A percentile compares a stretch with the other conserved stretches of the same genome.
Conservation (phyloP, 1,139 yeast species). For the Wickerhamomyces sp. region DNA sequence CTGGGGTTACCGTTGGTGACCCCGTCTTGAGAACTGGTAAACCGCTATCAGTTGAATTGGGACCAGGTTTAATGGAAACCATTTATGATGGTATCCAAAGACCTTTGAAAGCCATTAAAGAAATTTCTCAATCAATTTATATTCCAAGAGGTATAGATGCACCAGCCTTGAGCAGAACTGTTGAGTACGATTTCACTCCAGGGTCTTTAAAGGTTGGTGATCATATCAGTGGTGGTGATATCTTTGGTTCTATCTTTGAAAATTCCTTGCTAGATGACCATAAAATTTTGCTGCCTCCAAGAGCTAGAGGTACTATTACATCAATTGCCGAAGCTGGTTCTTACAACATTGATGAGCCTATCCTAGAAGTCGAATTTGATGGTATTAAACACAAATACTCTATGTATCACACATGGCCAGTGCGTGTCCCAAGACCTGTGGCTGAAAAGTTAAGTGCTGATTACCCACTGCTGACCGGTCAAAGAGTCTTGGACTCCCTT, state of each 20-base stretch:
- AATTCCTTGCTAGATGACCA: conserved; percentile 90
- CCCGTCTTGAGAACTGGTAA: conserved; percentile 97
- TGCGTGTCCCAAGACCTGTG: conserved; percentile 98
- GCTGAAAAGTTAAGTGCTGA: conserved; percentile 91
- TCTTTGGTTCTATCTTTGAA: conserved; percentile 89
- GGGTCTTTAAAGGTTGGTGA: conserved; percentile 82
- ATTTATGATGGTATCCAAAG: conserved; percentile 99
- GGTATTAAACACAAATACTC: conserved; percentile 78
- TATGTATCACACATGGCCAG: conserved; percentile 99
- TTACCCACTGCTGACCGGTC: conserved; percentile 94
- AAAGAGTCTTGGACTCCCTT: conserved; percentile 94
- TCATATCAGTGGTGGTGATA: conserved; percentile 97
- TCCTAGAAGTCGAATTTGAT: conserved; percentile 91
- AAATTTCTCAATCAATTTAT: conserved; percentile 82
- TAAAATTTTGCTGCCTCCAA: conserved; percentile 92
- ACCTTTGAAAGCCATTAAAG: conserved; percentile 90
- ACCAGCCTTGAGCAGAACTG: conserved; percentile 82
- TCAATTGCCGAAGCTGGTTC: conserved; percentile 87
- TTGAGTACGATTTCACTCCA: conserved; percentile 84
- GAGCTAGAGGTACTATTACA: conserved; percentile 96
- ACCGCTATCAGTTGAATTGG: conserved; percentile 95
- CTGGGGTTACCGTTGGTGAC: conserved; percentile 98
- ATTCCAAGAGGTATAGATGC: conserved; percentile 98
- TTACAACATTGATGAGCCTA: conserved; percentile 82
- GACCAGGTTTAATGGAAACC: conserved; percentile 99